These are phyloP conservation scores for Dimocarpus longan DNA, from an alignment of 345 rosid genomes.

Conservation along the genomic window DNA sequence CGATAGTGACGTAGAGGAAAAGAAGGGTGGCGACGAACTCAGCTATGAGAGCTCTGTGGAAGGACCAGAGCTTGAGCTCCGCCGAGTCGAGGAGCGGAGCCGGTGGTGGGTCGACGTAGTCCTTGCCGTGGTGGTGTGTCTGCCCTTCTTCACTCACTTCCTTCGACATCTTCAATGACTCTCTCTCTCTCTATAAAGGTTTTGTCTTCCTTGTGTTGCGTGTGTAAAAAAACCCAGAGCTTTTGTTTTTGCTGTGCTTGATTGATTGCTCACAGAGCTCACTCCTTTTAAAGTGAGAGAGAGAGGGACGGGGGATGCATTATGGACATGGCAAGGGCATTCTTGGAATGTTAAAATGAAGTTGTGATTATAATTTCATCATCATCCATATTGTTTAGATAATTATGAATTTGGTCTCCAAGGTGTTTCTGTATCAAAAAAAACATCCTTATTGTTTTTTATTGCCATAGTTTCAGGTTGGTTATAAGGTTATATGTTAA, in stretches of 20 bases:
- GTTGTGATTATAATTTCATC: not conserved
- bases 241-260: constrained; percentile 1
- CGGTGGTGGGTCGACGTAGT: constrained; percentile 97
- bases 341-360: constrained; percentile 37
- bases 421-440: not conserved
- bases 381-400: not conserved
- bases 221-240: not conserved
- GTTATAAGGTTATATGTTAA: no score
- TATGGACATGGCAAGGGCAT: constrained; percentile 46
- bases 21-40: constrained; percentile 95
- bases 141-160: constrained; percentile 84
- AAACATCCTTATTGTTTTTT: not conserved
- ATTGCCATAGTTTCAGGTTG: no score
- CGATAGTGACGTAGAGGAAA: constrained; percentile 80
- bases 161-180: constrained; percentile 55
- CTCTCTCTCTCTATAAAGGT: not conserved
- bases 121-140: constrained; percentile 57
- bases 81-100: constrained; percentile 71
- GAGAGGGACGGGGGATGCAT: not conserved
- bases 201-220: not conserved
- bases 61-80: constrained; percentile 83
- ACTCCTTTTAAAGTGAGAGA: constrained; percentile 23
- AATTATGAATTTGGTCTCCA: not conserved
- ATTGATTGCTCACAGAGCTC: not conserved
- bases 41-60: constrained; percentile 90